These are phyloP conservation scores for Suhomyces kunorum DNA, from an alignment of 1,139 yeast genomes.

Conservation along the genomic window DNA sequence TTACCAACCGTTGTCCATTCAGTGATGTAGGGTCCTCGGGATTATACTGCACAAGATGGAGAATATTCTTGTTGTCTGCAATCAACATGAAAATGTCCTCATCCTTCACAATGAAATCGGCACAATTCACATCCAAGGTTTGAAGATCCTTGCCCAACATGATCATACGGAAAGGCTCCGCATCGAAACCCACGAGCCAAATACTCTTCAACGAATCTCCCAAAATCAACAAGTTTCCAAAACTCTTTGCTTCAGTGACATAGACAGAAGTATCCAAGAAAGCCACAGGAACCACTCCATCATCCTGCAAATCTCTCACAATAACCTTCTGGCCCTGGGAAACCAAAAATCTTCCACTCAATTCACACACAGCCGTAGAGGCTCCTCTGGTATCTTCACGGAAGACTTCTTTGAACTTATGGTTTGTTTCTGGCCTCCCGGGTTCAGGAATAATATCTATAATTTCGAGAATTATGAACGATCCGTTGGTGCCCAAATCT, in stretches of 20 bases:
- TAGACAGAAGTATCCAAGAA: slow-evolving; percentile 83
- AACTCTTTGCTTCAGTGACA: slow-evolving; percentile 76
- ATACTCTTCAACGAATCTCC: slow-evolving; percentile 84
- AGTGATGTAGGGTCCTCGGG: slow-evolving; percentile 87
- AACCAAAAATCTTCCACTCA: slow-evolving; percentile 80
- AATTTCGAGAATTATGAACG: slow-evolving; percentile 71
- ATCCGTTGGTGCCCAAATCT: slow-evolving; percentile 80
- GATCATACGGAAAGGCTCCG: slow-evolving; percentile 90
- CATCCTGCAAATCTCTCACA: slow-evolving; percentile 81
- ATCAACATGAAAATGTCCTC: slow-evolving; percentile 67
- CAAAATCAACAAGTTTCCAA: slow-evolving; percentile 73
- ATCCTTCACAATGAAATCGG: slow-evolving; percentile 73
- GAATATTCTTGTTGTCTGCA: slow-evolving; percentile 68
- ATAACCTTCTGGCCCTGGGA: slow-evolving; percentile 88
- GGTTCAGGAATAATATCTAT: slow-evolving; percentile 91
- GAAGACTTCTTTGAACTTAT: slow-evolving; percentile 72
- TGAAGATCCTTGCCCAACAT: slow-evolving; percentile 74
- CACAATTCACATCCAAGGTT: slow-evolving; percentile 58
- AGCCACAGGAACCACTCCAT: slow-evolving; percentile 89
- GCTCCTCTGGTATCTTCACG: slow-evolving; percentile 85
- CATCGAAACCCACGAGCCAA: slow-evolving; percentile 87
- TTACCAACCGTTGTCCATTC: slow-evolving; percentile 75
- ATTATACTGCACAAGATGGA: slow-evolving; percentile 82
- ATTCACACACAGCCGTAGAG: slow-evolving; percentile 73
- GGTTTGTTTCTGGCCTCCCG: slow-evolving; percentile 80